These are phyloP conservation scores for Quercus phellos DNA, from an alignment of 331 rosid species.

Conservation along the genomic window DNA sequence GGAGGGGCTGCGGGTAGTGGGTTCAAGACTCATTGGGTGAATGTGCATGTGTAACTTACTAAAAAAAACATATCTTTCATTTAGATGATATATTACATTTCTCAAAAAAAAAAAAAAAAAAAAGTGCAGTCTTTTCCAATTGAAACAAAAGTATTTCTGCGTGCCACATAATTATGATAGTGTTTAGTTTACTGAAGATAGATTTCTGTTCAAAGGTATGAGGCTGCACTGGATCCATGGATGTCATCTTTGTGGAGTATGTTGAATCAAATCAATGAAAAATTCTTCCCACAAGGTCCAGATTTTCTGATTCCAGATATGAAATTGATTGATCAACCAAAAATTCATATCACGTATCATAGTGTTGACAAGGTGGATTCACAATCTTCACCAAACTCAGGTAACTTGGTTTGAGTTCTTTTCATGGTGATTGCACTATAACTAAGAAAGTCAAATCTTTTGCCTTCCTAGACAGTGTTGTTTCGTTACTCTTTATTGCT, in stretches of 20 bases:
- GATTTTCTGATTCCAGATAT: slow-evolving; percentile 42
- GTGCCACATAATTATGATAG: too few species aligned
- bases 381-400: slow-evolving; percentile 43
- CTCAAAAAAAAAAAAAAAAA: too few species aligned
- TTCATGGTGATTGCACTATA: not conserved
- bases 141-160: too few species aligned
- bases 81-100: too few species aligned
- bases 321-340: slow-evolving; percentile 56
- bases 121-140: too few species aligned
- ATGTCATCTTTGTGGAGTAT: slow-evolving; percentile 67
- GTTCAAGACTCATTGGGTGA: too few species aligned
- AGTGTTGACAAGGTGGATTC: slow-evolving; percentile 37
- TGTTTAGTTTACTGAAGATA: slow-evolving; percentile 8
- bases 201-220: slow-evolving; percentile 49
- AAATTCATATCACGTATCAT: slow-evolving; percentile 54
- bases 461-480: not conserved
- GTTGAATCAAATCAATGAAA: slow-evolving; percentile 46
- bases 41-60: too few species aligned
- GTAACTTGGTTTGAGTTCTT: slow-evolving; percentile 28
- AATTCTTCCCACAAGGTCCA: slow-evolving; percentile 58
- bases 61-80: too few species aligned
- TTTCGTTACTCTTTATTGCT: not conserved
- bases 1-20: too few species aligned
- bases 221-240: slow-evolving; percentile 96
- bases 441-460: not conserved